Evolutionary conservation across 2,329 filamentous ascomycete species (phyloP).

Genomic region (Ambrosiella xylebori): DNA sequence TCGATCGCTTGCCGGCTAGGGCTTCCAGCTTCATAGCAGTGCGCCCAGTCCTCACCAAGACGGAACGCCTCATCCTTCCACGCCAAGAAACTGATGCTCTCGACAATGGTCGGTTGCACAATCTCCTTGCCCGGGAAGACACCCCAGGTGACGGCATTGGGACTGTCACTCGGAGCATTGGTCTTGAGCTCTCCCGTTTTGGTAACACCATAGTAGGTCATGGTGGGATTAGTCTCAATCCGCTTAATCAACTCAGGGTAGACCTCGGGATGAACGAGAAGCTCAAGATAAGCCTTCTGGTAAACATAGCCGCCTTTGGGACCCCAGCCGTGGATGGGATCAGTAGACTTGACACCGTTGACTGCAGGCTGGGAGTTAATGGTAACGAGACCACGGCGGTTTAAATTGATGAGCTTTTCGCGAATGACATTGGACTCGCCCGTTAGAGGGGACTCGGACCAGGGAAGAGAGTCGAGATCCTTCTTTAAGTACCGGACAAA

Average conservation of each 20-base stretch:
- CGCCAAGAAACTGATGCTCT: conserved; percentile 90
- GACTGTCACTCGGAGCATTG: conserved; percentile 69
- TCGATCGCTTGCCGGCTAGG: conserved; percentile 68
- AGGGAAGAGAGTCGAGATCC: conserved; percentile 67
- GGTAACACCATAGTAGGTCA: conserved; percentile 91
- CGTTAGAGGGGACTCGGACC: conserved; percentile 82
- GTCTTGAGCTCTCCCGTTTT: conserved; percentile 66
- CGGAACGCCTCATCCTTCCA: conserved; percentile 98
- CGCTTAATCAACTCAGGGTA: conserved; percentile 61
- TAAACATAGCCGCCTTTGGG: conserved; percentile 92
- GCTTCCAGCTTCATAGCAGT: conserved; percentile 63
- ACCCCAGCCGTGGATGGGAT: conserved; percentile 85
- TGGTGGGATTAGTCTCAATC: conserved; percentile 58
- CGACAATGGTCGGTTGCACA: conserved; percentile 98
- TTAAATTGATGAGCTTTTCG: conserved; percentile 60
- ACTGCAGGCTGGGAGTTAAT: conserved; percentile 97
- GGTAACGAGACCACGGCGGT: conserved; percentile 72
- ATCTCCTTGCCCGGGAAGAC: conserved; percentile 98
- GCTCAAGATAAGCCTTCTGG: conserved; percentile 92
- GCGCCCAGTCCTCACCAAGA: conserved; percentile 82
- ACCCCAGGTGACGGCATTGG: conserved; percentile 98
- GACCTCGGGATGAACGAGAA: conserved; percentile 67
- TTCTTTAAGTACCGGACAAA: conserved; percentile 76
- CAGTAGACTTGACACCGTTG: conserved; percentile 71
- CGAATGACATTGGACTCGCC: conserved; percentile 67